phyloP scores from a whole-genome alignment of 208 protist genomes.

The Leishmania braziliensis region DNA sequence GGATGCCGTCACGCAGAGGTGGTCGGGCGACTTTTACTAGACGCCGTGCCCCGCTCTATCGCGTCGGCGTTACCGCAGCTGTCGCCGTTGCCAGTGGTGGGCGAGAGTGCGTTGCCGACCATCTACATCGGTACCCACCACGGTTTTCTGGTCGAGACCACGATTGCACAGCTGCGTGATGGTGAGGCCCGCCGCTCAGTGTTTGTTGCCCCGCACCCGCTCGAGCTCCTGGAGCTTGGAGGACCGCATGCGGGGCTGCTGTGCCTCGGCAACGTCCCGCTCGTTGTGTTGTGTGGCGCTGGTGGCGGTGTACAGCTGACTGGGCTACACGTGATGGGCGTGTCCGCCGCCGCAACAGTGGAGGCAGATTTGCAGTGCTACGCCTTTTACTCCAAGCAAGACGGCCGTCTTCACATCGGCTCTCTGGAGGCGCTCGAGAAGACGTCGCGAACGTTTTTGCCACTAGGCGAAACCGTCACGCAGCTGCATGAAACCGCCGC shows the following conservation, averaged over 20 bases:
- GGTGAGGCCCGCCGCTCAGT: conserved; percentile 23
- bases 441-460: conserved; percentile 48
- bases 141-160: conserved; percentile 38
- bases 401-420: conserved; percentile 34
- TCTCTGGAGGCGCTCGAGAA: conserved; percentile 50
- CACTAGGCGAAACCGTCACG: conserved; percentile 66
- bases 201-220: conserved; percentile 44
- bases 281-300: conserved; percentile 52
- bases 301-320: conserved; percentile 19
- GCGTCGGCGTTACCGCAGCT: conserved; percentile 14
- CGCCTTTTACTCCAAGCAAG: conserved; percentile 28
- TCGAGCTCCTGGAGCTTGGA: conserved; percentile 48
- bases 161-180: conserved; percentile 9
- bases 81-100: background rate
- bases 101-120: background rate
- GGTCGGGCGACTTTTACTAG: conserved; percentile 14
- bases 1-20: background rate
- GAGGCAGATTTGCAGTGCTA: conserved; percentile 27
- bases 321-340: conserved; percentile 25
- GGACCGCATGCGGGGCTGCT: conserved; percentile 42
- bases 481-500: conserved; percentile 47
- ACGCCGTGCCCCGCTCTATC: conserved; percentile 38
- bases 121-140: conserved; percentile 30
- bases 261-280: conserved; percentile 63
- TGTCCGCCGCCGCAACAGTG: conserved; percentile 26